phyloP scores from a whole-genome alignment of 2,329 filamentous ascomycete species.

The Cytospora leucostoma region DNA sequence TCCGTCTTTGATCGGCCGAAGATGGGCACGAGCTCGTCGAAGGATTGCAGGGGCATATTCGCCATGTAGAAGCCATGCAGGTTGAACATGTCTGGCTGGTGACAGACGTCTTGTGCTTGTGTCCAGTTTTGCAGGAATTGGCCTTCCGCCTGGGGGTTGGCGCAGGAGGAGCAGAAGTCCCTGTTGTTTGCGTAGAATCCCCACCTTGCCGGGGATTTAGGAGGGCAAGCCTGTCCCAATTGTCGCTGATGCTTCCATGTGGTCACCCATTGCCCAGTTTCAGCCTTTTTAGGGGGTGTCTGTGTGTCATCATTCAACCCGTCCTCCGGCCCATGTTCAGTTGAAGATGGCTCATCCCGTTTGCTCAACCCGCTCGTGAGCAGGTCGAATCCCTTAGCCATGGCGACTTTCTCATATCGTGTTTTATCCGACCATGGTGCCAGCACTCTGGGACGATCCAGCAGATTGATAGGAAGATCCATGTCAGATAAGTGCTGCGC shows the following conservation, averaged over 20 bases:
- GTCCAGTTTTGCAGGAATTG: conserved; percentile 69
- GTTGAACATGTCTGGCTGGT: conserved; percentile 73
- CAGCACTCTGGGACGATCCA: conserved; percentile 72
- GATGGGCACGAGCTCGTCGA: conserved; percentile 68
- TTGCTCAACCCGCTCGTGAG: conserved; percentile 36
- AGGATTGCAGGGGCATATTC: conserved; percentile 61
- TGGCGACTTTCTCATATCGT: conserved; percentile 35
- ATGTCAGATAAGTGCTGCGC: conserved; percentile 75
- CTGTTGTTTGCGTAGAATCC: conserved; percentile 64
- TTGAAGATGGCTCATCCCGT: conserved; percentile 36
- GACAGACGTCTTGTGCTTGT: conserved; percentile 66
- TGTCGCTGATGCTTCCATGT: conserved; percentile 31
- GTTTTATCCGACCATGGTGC: conserved; percentile 66
- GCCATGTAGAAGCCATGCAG: conserved; percentile 74
- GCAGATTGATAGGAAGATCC: conserved; percentile 80
- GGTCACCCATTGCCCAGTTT: conserved; percentile 11
- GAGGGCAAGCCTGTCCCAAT: conserved; percentile 57
- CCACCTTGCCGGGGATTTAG: conserved; percentile 59
- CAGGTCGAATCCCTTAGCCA: conserved; percentile 27
- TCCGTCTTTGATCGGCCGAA: conserved; percentile 75
- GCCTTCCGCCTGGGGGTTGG: conserved; percentile 63
- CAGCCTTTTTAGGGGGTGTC: background rate
- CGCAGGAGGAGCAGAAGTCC: conserved; percentile 65
- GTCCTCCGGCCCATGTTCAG: background rate
- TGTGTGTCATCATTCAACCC: conserved; percentile 28